Percentiles rank a stretch among this genome's conserved stretches.
These are phyloP conservation scores for Colletotrichum filicis DNA, from an alignment of 2,329 filamentous ascomycete genomes.

Conservation along the genomic window DNA sequence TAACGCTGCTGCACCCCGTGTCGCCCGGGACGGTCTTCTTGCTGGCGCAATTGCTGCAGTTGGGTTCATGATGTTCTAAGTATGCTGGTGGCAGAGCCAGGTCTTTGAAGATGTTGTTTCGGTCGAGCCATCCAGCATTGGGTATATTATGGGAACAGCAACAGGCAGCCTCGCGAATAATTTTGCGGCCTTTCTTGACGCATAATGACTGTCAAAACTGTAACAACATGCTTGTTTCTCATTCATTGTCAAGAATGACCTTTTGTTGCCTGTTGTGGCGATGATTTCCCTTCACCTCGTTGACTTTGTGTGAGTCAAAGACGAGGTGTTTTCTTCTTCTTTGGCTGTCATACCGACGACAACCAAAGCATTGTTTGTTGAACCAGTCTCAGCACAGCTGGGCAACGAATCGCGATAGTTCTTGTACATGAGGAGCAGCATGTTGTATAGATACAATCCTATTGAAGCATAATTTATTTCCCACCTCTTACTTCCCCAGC, in stretches of 20 bases:
- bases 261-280: neutral
- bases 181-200: neutral
- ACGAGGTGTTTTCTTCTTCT: neutral
- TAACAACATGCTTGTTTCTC: neutral
- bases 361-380: neutral
- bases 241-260: neutral
- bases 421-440: neutral
- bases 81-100: neutral
- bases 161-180: neutral
- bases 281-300: neutral
- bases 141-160: neutral
- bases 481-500: neutral
- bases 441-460: neutral
- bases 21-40: conserved; percentile 48
- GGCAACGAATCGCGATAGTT: neutral
- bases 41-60: conserved; percentile 46
- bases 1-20: conserved; percentile 45
- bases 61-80: conserved; percentile 48
- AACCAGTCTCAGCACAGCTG: neutral
- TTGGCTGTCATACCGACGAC: neutral
- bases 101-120: neutral
- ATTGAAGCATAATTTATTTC: neutral
- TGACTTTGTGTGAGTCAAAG: neutral
- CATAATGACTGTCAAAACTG: neutral
- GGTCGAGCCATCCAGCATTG: neutral